Evolutionary conservation across 331 rosid genomes (phyloP), one percentile per base, ranked within the genome.

Genomic region (Malus hybrid): DNA sequence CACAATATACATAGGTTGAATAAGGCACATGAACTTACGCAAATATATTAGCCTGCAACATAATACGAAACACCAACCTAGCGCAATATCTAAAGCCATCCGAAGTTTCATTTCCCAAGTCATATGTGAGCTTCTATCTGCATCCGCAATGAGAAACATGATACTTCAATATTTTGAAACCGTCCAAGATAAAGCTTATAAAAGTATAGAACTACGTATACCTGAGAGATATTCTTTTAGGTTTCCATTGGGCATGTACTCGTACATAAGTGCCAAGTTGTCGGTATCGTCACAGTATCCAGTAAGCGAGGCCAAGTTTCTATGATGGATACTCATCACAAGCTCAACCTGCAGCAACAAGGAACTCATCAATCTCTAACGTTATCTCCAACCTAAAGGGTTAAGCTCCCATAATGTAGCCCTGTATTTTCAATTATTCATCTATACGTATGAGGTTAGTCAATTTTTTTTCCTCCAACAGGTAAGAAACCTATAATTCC

Each of bases 71-170:
- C 22, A 22, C 22, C 22, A 22, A 22, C 22, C 22, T 22, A 22
- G 22, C 22, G 22, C 22, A 22, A 22, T 22, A 66, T 90, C 92
- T 6, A 87, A 78, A 65, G 92, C 92, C 44, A 90, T 84, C 76
- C 73, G 90, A 73, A 86, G 82, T 67, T 92, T 84, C 63, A 62
- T 81, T 78, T 83, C 88, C 92, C 92, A 90, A 68, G 82, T 84
- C 87, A 84, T 81, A 50, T 71, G 77, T 71, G 78, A 10, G 74
- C 73, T 68, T 78, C 57, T 82, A 67, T 71, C 89, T 88, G 92
- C 76, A 83, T 74, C 90, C 88, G 90, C 78, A 84, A 74, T 46
- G 76, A 82, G 61, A 56, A 64, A 60, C 46, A 42, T 65, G 8
- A 33, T 8, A 6, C 36, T 33, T 33, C 8, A 6, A 33, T 33